Percentiles rank a stretch among this genome's conserved stretches.
These are phyloP conservation scores for Tolypocladium ovalisporum DNA, from an alignment of 2,329 filamentous ascomycete species.

Conservation along the genomic window DNA sequence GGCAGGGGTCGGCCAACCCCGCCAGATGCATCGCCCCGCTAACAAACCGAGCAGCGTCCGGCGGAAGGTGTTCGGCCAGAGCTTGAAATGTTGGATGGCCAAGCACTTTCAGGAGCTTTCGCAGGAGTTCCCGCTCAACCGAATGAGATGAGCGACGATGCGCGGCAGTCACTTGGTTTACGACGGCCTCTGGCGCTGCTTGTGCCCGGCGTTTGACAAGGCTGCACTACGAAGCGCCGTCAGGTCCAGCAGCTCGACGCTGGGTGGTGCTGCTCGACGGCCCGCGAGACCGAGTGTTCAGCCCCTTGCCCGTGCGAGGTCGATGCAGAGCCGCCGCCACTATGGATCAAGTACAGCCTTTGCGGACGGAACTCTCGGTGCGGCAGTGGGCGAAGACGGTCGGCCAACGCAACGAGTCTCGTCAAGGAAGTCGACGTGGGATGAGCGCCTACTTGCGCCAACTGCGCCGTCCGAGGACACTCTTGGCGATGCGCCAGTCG, in stretches of 20 bases:
- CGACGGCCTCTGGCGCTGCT: slow-evolving; percentile 54
- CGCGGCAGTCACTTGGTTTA: slow-evolving; percentile 22
- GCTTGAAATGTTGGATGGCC: not conserved
- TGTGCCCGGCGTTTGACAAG: slow-evolving; percentile 46
- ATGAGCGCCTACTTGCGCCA: slow-evolving; percentile 8
- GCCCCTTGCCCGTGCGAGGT: not conserved
- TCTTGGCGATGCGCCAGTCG: slow-evolving; percentile 8
- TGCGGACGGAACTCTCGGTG: not conserved
- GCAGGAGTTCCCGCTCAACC: not conserved
- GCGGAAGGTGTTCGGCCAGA: not conserved
- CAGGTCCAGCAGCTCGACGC: slow-evolving; percentile 7
- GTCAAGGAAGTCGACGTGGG: not conserved
- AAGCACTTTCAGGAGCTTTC: not conserved
- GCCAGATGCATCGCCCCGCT: slow-evolving; percentile 18
- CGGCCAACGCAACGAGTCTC: not conserved
- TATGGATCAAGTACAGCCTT: slow-evolving; percentile 7
- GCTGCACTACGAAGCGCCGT: slow-evolving; percentile 22
- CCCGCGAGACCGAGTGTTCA: not conserved
- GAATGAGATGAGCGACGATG: slow-evolving; percentile 11
- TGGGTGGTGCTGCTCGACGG: not conserved
- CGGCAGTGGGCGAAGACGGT: not conserved
- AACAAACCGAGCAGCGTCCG: slow-evolving; percentile 3
- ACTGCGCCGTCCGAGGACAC: slow-evolving; percentile 8
- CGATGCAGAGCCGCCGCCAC: slow-evolving; percentile 8
- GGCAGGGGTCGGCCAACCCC: slow-evolving; percentile 10